Percentiles rank a stretch among this genome's conserved stretches.
phyloP scores from a whole-genome alignment of 2,329 filamentous ascomycete genomes.

The Penicillium sp. region DNA sequence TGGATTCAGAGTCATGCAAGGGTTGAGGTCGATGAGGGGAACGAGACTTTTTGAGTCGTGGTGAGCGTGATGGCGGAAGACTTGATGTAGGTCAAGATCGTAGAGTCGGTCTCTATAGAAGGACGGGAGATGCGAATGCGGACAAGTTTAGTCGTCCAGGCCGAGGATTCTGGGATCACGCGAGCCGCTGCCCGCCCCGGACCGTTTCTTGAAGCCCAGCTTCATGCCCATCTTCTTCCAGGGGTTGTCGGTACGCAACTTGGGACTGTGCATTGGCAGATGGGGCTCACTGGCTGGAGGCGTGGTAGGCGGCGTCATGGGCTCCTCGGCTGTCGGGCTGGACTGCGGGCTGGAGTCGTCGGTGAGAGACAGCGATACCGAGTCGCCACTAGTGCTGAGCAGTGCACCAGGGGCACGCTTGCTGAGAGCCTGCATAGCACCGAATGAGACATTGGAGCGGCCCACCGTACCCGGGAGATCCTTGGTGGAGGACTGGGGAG shows the following conservation, averaged over 20 bases:
- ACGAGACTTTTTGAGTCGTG: conserved; percentile 14
- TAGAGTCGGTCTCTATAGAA: too few species aligned
- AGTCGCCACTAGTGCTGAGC: conserved; percentile 40
- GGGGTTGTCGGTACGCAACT: conserved; percentile 46
- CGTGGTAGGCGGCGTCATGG: conserved; percentile 53
- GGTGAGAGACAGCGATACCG: conserved; percentile 39
- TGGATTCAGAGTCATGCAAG: conserved; percentile 12
- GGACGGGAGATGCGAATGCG: not conserved
- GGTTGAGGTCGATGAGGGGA: conserved; percentile 2
- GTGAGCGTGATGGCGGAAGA: conserved; percentile 1
- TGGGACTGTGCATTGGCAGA: conserved; percentile 37
- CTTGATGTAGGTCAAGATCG: conserved; percentile 6
- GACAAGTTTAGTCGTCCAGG: conserved; percentile 18
- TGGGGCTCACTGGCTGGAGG: conserved; percentile 47
- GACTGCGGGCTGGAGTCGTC: conserved; percentile 48
- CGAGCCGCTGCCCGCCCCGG: conserved; percentile 22
- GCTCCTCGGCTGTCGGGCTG: conserved; percentile 42
- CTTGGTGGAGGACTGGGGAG: conserved; percentile 32
- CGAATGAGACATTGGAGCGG: conserved; percentile 34
- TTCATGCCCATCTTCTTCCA: conserved; percentile 56
- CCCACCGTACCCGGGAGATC: conserved; percentile 30
- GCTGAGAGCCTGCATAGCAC: conserved; percentile 31
- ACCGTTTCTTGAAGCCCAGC: conserved; percentile 45
- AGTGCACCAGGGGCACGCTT: conserved; percentile 39
- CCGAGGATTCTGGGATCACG: conserved; percentile 24